Evolutionary conservation across 2,329 filamentous ascomycete genomes (phyloP).

Genomic region (Macroventuria anomochaeta): DNA sequence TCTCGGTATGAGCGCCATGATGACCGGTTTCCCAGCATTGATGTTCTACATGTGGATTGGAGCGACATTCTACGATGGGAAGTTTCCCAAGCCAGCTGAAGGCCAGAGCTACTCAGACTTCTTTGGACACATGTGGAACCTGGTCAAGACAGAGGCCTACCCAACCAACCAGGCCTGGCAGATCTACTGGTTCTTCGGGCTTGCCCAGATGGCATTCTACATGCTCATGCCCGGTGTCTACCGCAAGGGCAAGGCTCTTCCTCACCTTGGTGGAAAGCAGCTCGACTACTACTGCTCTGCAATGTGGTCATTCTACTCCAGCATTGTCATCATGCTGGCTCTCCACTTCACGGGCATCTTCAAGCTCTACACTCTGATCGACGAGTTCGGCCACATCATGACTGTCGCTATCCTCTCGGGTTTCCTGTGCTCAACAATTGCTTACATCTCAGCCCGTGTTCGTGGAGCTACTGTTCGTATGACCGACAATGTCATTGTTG

Average conservation of each 20-base stretch:
- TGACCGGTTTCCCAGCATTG: constrained; percentile 88
- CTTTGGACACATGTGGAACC: constrained; percentile 68
- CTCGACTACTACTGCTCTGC: constrained; percentile 94
- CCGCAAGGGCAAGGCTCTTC: constrained; percentile 85
- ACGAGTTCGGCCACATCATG: constrained; percentile 93
- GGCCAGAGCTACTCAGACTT: constrained; percentile 76
- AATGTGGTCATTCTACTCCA: constrained; percentile 85
- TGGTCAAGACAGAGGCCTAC: constrained; percentile 85
- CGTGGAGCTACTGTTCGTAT: constrained; percentile 90
- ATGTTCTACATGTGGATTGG: constrained; percentile 99
- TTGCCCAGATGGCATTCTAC: constrained; percentile 85
- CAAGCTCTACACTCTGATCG: constrained; percentile 88
- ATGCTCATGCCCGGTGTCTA: constrained; percentile 85
- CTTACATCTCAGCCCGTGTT: constrained; percentile 82
- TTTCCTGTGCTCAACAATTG: constrained; percentile 80
- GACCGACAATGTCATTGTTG: constrained; percentile 81
- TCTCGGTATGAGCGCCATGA: constrained; percentile 79
- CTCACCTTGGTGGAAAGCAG: constrained; percentile 82
- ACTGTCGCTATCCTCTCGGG: constrained; percentile 92
- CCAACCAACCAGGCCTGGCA: constrained; percentile 82
- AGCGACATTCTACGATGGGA: constrained; percentile 87
- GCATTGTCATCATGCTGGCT: constrained; percentile 70
- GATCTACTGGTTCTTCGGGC: constrained; percentile 93
- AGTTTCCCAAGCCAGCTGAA: constrained; percentile 70
- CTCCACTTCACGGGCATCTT: constrained; percentile 87